Conservation (phyloP, 75 land plant species). For the Picea glauca region DNA sequence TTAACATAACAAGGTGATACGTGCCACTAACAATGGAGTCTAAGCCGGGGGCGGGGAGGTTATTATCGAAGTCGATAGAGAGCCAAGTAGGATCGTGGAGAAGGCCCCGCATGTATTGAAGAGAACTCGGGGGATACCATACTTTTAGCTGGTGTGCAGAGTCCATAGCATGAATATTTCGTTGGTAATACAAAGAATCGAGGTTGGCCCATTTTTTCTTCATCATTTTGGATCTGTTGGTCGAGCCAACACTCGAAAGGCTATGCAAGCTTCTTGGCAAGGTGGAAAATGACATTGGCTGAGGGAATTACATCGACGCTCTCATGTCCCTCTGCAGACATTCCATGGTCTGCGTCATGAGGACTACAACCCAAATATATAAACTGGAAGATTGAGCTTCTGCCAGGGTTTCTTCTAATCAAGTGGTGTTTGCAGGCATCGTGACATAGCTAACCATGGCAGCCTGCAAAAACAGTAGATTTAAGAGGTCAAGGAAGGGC, state of each 20-base stretch:
- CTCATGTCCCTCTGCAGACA: too few relatives aligned
- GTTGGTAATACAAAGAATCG: background rate
- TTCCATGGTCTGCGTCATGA: too few relatives aligned
- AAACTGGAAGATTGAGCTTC: background rate
- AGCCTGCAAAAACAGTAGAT: conserved; percentile 7
- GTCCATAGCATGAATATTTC: background rate
- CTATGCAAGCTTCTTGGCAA: too few relatives aligned
- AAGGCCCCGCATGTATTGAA: background rate
- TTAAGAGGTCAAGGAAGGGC: too few relatives aligned
- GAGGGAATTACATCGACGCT: too few relatives aligned
- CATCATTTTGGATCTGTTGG: background rate
- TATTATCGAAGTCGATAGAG: background rate
- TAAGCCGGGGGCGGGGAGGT: too few relatives aligned
- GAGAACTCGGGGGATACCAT: background rate
- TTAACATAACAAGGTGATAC: too few relatives aligned
- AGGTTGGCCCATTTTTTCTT: background rate
- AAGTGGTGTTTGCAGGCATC: conserved; percentile 16
- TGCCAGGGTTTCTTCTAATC: background rate
- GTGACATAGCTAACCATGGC: conserved; percentile 33
- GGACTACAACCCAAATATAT: background rate
- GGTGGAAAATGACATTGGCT: too few relatives aligned
- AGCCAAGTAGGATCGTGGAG: background rate
- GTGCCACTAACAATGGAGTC: too few relatives aligned
- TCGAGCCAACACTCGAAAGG: background rate
- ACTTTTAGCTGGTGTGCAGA: background rate